Base-by-base conservation (phyloP, 805 yeast species). In the Tetrapisispora pingtungensis region DNA sequence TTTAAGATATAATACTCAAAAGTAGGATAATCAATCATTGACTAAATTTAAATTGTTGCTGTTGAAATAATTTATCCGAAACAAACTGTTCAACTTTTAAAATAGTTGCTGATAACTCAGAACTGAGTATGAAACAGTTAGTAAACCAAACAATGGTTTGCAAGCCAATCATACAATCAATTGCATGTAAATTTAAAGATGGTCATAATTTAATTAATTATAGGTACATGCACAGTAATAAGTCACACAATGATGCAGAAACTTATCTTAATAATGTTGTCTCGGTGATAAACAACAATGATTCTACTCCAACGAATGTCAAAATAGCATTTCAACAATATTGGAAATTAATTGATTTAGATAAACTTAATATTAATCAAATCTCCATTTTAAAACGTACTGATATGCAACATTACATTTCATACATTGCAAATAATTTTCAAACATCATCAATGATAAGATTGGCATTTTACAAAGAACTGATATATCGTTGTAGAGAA, bases 391-490 rank as follows among this genome's bases (percentile, higher is more conserved):
- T 37, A 10, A 37, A 37, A 13, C 13, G 15, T 12, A 27, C 26
- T 10, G 22, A n/a, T n/a, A 15, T 28, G 26, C 15, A 15, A 5
- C 33, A 34, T 5, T 41, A 27, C 12, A 28, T 27, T 8, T 1
- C 15, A 3, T 51, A 47, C 20, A 38, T 47, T 10, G n/a, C 44
- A 12, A 20, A 33, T 4, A 40, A 44, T 30, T 38, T 40, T 41
- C 30, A 24, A 4, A 18, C 14, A 6, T 51, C 54, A 3, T 40
- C 49, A 5, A 44, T 49, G 10, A 33, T 44, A 1, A 40, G 54
- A 39, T 47, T 48, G 2, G 36, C 44, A 19, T 51, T 45, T 33
- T 46, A 51, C 32, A 44, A 46, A 40, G 54, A 51, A 34, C 19
- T 45, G 4, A 8, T 51, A 1, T 44, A 41, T 17, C 43, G 46